phyloP scores from a whole-genome alignment of 2,329 filamentous ascomycete genomes.

The Metarhizium album region DNA sequence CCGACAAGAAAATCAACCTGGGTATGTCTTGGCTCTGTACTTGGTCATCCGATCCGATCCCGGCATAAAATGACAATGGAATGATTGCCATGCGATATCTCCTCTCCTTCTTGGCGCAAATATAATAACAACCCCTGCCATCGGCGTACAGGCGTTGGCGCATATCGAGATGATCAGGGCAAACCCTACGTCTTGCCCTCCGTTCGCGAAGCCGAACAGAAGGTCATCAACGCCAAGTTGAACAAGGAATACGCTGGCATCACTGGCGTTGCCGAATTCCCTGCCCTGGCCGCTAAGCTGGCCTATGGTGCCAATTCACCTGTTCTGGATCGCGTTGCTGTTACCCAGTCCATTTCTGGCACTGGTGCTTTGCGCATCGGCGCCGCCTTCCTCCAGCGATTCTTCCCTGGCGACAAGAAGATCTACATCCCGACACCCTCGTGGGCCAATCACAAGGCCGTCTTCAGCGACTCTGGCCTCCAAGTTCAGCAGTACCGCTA shows the following conservation, averaged over 20 bases:
- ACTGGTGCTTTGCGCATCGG: slow-evolving; percentile 93
- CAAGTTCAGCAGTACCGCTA: slow-evolving; percentile 93
- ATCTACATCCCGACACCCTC: slow-evolving; percentile 95
- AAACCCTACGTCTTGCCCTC: slow-evolving; percentile 97
- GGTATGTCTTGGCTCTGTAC: slow-evolving; percentile 39
- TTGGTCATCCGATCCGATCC: neutral
- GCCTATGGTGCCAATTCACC: slow-evolving; percentile 78
- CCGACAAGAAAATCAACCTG: slow-evolving; percentile 94
- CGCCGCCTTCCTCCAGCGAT: slow-evolving; percentile 82
- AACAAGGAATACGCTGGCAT: slow-evolving; percentile 99
- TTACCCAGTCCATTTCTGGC: slow-evolving; percentile 96
- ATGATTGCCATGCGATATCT: neutral
- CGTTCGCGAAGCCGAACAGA: slow-evolving; percentile 78
- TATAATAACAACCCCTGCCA: slow-evolving; percentile 1
- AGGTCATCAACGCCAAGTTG: slow-evolving; percentile 63
- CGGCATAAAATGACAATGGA: neutral
- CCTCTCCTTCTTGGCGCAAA: slow-evolving; percentile 10
- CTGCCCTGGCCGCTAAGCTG: slow-evolving; percentile 78
- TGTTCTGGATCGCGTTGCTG: slow-evolving; percentile 69
- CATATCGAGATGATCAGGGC: slow-evolving; percentile 95
- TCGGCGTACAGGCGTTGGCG: slow-evolving; percentile 72
- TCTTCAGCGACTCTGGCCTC: slow-evolving; percentile 89
- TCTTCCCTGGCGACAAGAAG: slow-evolving; percentile 84
- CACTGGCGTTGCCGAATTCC: slow-evolving; percentile 90
- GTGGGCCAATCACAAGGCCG: slow-evolving; percentile 96